A percentile compares a stretch with the other conserved stretches of the same genome.
These are phyloP conservation scores for Cercophora newfieldiana DNA, from an alignment of 495 filamentous ascomycete species.

Conservation along the genomic window DNA sequence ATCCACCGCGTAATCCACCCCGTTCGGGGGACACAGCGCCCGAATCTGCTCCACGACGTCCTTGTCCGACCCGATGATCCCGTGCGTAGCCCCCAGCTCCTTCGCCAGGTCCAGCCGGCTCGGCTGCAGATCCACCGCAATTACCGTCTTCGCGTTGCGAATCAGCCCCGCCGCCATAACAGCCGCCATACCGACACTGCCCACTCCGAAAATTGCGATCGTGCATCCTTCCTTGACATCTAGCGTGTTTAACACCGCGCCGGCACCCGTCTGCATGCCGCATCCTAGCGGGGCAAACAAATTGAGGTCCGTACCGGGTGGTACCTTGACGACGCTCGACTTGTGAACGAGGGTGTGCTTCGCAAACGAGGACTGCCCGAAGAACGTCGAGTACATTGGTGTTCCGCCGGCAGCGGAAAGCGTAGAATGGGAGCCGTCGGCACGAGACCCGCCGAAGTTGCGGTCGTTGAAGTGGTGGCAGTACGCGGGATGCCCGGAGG, in stretches of 20 bases:
- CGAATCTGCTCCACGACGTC: conserved; percentile 34
- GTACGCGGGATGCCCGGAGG: conserved; percentile 61
- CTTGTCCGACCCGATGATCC: conserved; percentile 26
- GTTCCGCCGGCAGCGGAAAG: conserved; percentile 47
- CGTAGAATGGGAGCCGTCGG: conserved; percentile 15
- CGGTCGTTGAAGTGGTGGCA: conserved; percentile 49
- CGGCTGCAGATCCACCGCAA: conserved; percentile 65
- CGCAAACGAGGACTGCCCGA: conserved; percentile 52
- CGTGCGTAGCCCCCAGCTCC: conserved; percentile 55
- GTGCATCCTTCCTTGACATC: conserved; percentile 53
- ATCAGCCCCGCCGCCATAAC: conserved; percentile 58
- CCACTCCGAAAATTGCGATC: conserved; percentile 72
- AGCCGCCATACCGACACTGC: conserved; percentile 69
- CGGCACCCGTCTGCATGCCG: conserved; percentile 47
- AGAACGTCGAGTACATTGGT: conserved; percentile 64
- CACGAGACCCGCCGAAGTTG: conserved; percentile 42
- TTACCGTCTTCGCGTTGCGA: conserved; percentile 39
- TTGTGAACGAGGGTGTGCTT: conserved; percentile 39
- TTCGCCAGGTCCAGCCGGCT: conserved; percentile 60
- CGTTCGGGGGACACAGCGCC: conserved; percentile 29
- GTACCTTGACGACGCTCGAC: conserved; percentile 34
- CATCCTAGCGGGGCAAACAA: conserved; percentile 47
- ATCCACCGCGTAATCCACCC: conserved; percentile 43
- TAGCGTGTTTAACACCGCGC: conserved; percentile 48
- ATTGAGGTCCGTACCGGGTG: conserved; percentile 30